Percentiles rank a stretch among this genome's conserved stretches.
Conservation (phyloP, 257 asterid species). For the Solanum pimpinellifolium region DNA sequence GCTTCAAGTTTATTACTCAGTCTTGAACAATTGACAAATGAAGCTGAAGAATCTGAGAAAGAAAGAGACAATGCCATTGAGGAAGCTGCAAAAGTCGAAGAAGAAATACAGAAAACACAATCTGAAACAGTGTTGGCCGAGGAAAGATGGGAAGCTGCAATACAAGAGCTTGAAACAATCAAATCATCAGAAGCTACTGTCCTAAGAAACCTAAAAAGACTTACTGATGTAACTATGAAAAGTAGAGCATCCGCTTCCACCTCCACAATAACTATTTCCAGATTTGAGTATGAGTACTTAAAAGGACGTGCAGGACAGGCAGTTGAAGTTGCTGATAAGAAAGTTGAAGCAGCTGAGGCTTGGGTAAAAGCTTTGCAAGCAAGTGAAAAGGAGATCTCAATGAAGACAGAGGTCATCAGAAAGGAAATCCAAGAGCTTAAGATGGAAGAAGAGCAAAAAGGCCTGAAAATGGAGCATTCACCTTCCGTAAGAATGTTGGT, state of each 20-base stretch:
- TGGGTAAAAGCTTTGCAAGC: constrained; percentile 85
- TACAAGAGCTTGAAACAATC: constrained; percentile 42
- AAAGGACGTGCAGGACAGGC: constrained; percentile 59
- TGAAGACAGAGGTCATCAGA: constrained; percentile 37
- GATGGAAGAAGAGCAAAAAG: constrained; percentile 32
- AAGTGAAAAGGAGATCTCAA: constrained; percentile 56
- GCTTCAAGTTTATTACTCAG: constrained; percentile 34
- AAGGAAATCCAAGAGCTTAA: constrained; percentile 40
- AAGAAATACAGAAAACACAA: constrained; percentile 44
- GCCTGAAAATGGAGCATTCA: constrained; percentile 20
- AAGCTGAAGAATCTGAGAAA: constrained; percentile 37
- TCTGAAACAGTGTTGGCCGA: constrained; percentile 44
- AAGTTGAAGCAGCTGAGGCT: constrained; percentile 80
- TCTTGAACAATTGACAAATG: constrained; percentile 43
- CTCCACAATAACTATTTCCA: constrained; percentile 50
- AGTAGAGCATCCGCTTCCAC: constrained; percentile 44
- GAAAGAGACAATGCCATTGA: constrained; percentile 28
- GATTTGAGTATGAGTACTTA: constrained; percentile 71
- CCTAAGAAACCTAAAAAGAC: constrained; percentile 45
- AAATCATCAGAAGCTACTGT: constrained; percentile 59
- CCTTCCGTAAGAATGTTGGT: constrained; percentile 10
- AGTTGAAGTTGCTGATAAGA: constrained; percentile 65
- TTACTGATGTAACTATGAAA: constrained; percentile 35
- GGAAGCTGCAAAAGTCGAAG: constrained; percentile 32
- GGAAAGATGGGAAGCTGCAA: constrained; percentile 46